phyloP scores from a whole-genome alignment of 1,284 basidiomycete genomes.

The Melampsora larici-populina region DNA sequence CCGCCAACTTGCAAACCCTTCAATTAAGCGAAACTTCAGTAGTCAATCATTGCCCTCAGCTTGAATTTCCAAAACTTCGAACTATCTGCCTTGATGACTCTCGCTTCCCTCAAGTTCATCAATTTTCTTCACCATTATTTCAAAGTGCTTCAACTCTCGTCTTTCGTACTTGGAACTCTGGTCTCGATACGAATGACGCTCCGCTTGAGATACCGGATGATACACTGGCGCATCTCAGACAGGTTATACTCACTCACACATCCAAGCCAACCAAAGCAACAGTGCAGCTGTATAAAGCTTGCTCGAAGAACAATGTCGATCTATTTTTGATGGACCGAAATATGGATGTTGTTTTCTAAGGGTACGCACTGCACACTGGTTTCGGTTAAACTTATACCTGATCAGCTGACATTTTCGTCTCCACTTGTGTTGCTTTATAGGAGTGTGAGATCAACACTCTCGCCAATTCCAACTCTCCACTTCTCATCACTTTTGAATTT shows the following conservation, averaged over 20 bases:
- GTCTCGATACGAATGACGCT: constrained; percentile 3
- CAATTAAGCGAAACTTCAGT: constrained; percentile 18
- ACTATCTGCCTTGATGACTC: constrained; percentile 28
- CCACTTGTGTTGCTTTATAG: no score
- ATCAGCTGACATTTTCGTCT: no score
- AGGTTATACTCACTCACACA: constrained; percentile 19
- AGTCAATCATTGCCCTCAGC: constrained; percentile 11
- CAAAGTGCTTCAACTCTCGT: constrained; percentile 13
- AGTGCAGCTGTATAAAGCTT: constrained; percentile 1
- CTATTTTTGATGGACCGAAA: background rate
- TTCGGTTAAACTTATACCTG: no score
- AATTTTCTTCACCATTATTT: constrained; percentile 28
- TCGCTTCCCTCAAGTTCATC: constrained; percentile 9
- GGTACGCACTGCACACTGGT: no score
- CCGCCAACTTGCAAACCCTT: constrained; percentile 17
- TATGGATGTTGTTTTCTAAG: no score
- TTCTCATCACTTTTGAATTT: no score
- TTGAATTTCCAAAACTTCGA: constrained; percentile 17
- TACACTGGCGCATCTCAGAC: constrained; percentile 5
- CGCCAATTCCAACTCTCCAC: no score
- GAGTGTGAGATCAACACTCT: no score
- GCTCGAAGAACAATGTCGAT: constrained; percentile 10
- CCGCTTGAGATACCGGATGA: constrained; percentile 25
- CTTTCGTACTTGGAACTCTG: constrained; percentile 16
- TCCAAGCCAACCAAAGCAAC: constrained; percentile 2